phyloP scores from a whole-genome alignment of 495 filamentous ascomycete species.

The Jackrogersella minutella region DNA sequence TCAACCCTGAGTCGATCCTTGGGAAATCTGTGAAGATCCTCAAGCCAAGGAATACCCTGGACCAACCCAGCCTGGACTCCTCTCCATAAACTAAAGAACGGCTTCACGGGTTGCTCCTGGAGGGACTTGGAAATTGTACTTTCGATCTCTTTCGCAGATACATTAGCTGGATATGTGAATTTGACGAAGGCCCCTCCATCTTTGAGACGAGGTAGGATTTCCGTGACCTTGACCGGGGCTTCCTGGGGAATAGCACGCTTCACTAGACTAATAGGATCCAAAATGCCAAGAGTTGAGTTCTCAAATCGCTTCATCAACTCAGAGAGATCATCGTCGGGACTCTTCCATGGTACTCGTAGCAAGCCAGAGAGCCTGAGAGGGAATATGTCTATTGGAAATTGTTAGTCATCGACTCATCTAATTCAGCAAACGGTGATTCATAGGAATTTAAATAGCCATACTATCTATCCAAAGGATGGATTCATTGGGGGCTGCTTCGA shows the following conservation, averaged over 20 bases:
- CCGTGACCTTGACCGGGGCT: conserved; percentile 72
- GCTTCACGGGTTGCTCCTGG: conserved; percentile 74
- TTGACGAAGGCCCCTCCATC: conserved; percentile 96
- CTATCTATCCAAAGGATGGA: conserved; percentile 90
- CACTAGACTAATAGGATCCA: conserved; percentile 71
- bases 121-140: conserved; percentile 58
- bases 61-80: conserved; percentile 74
- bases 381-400: conserved; percentile 70
- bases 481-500: conserved; percentile 73
- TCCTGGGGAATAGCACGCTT: conserved; percentile 65
- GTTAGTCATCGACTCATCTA: conserved; percentile 23
- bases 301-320: conserved; percentile 71
- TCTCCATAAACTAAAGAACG: conserved; percentile 89
- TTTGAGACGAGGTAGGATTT: conserved; percentile 82
- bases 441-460: conserved; percentile 45
- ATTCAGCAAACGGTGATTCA: conserved; percentile 3
- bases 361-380: conserved; percentile 78
- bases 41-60: conserved; percentile 88
- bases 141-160: conserved; percentile 67
- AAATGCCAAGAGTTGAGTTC: conserved; percentile 61
- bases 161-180: conserved; percentile 67
- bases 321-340: conserved; percentile 59
- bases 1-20: conserved; percentile 79
- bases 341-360: conserved; percentile 65
- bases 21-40: conserved; percentile 87